Conservation (phyloP, 1,139 yeast species). For the Hyphopichia wangnamkhiaoensis region DNA sequence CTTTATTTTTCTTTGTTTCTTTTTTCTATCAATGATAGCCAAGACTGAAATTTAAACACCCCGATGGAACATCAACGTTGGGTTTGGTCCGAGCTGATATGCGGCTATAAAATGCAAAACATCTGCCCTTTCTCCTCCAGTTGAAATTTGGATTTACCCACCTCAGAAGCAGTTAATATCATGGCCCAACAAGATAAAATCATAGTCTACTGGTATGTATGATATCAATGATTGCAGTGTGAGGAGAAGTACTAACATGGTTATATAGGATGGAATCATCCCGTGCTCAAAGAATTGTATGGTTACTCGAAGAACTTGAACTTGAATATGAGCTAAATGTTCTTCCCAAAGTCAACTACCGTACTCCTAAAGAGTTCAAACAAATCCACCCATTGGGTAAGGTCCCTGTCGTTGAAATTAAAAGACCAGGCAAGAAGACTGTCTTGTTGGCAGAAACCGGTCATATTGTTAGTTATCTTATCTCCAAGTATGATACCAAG, state of each 20-base stretch:
- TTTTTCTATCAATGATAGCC: no score
- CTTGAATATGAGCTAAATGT: slow-evolving; percentile 42
- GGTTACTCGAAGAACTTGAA: slow-evolving; percentile 50
- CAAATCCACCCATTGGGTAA: slow-evolving; percentile 23
- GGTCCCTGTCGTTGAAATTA: slow-evolving; percentile 40
- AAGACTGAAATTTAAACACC: no score
- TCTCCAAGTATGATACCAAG: slow-evolving; percentile 28
- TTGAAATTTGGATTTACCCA: no score
- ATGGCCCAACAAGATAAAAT: not conserved
- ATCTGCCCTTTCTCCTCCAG: no score
- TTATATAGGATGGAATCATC: slow-evolving; percentile 43
- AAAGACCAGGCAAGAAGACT: slow-evolving; percentile 24
- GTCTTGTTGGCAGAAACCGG: slow-evolving; percentile 38
- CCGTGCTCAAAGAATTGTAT: slow-evolving; percentile 48
- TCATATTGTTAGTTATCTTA: slow-evolving; percentile 30
- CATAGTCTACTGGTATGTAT: not conserved
- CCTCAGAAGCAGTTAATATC: not conserved
- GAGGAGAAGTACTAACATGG: no score
- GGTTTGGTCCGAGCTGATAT: no score
- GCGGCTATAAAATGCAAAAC: no score
- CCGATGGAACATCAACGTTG: no score
- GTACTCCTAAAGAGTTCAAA: slow-evolving; percentile 21
- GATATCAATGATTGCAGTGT: no score
- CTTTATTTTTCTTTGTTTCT: no score
- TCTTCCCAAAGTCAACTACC: slow-evolving; percentile 33